Evolutionary conservation across 2,329 filamentous ascomycete species (phyloP).

Genomic region (Xylaria arbuscula): DNA sequence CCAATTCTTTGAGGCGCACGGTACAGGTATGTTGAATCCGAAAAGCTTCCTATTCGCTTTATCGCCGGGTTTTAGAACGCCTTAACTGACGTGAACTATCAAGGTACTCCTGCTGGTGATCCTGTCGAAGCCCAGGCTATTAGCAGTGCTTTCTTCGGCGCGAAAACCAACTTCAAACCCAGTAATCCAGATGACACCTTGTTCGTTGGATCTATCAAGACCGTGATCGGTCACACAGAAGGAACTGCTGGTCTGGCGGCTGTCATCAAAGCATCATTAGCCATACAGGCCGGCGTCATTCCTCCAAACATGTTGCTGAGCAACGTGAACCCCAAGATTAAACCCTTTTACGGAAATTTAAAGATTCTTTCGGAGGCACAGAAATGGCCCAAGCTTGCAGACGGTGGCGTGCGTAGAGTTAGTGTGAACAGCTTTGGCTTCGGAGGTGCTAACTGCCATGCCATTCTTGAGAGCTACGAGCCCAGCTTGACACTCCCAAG

Average conservation of each 20-base stretch:
- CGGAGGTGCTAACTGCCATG: slow-evolving; percentile 42
- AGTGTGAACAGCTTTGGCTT: slow-evolving; percentile 44
- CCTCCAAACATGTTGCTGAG: slow-evolving; percentile 29
- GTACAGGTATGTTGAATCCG: slow-evolving; percentile 11
- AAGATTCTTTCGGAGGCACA: slow-evolving; percentile 7
- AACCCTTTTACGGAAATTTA: slow-evolving; percentile 23
- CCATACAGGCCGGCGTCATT: slow-evolving; percentile 21
- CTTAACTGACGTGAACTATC: slow-evolving; percentile 34
- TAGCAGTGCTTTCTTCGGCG: slow-evolving; percentile 30
- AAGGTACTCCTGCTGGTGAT: slow-evolving; percentile 43
- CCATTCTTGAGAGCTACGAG: slow-evolving; percentile 40
- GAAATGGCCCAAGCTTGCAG: slow-evolving; percentile 28
- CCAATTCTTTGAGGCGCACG: slow-evolving; percentile 49
- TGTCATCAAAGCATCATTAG: slow-evolving; percentile 31
- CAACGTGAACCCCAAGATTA: slow-evolving; percentile 23
- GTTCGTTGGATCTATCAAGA: slow-evolving; percentile 34
- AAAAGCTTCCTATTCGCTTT: neutral
- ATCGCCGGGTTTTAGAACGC: too few species aligned
- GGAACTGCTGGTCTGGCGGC: slow-evolving; percentile 37
- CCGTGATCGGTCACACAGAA: slow-evolving; percentile 37
- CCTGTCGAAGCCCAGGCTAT: slow-evolving; percentile 45
- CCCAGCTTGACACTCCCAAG: slow-evolving; percentile 1
- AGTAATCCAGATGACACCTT: slow-evolving; percentile 13
- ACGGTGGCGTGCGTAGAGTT: slow-evolving; percentile 28
- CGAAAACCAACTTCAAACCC: neutral